Conservation (phyloP, 2,329 filamentous ascomycete species). For the Aspergillus brunneoviolaceus region DNA sequence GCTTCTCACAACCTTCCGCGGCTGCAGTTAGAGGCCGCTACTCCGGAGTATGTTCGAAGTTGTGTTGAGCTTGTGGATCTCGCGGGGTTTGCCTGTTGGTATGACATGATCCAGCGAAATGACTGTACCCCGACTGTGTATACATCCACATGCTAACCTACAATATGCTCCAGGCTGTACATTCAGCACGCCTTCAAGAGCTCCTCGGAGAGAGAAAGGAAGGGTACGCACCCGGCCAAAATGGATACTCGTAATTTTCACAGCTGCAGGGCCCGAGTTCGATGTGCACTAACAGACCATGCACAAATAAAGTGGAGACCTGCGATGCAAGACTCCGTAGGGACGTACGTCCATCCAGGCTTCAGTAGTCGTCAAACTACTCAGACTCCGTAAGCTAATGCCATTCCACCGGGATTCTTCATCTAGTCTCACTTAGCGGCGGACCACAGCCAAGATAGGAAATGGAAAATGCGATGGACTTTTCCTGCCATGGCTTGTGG, state of each 20-base stretch:
- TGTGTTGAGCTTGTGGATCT: too few species aligned
- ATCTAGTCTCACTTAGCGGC: not conserved
- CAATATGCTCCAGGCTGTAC: not conserved
- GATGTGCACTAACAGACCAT: not conserved
- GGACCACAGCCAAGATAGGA: not conserved
- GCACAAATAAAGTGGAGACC: not conserved
- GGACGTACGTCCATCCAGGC: not conserved
- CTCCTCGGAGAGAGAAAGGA: not conserved
- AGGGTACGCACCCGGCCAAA: not conserved
- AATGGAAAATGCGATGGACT: not conserved
- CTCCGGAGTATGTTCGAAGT: too few species aligned
- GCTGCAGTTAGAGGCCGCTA: too few species aligned
- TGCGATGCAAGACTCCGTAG: not conserved
- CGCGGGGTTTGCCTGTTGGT: too few species aligned
- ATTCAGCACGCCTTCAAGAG: not conserved
- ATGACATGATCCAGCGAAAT: not conserved
- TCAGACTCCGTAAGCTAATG: too few species aligned
- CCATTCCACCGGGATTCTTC: too few species aligned
- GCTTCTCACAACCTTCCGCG: too few species aligned
- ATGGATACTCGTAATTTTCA: not conserved
- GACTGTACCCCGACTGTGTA: constrained; percentile 4
- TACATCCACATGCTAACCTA: not conserved
- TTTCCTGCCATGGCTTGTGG: not conserved
- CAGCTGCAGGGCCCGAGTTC: not conserved
- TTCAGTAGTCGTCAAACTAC: not conserved